Evolutionary conservation across 768 basidiomycete genomes (phyloP).

Genomic region (Leucocoprinus leucothites): DNA sequence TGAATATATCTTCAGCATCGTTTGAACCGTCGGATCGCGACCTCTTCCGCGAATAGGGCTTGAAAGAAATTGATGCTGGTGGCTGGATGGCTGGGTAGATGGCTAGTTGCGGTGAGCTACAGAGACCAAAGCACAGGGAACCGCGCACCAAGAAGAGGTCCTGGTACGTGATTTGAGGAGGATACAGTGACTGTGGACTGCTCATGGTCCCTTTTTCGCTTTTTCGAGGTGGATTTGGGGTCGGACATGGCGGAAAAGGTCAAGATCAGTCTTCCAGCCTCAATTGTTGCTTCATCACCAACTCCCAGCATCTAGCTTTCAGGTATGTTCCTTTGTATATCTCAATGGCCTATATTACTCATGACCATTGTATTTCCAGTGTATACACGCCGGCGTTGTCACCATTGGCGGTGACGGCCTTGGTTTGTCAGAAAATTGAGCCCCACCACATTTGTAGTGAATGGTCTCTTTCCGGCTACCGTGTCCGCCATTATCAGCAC

Average conservation of each 20-base stretch:
- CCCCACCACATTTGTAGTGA: neutral
- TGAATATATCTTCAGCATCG: conserved; percentile 35
- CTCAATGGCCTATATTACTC: neutral
- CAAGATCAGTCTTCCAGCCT: conserved; percentile 4
- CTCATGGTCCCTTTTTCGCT: conserved; percentile 34
- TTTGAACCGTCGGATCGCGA: conserved; percentile 26
- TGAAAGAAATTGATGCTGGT: conserved; percentile 56
- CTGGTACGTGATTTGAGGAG: conserved; percentile 25
- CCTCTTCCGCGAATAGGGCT: conserved; percentile 51
- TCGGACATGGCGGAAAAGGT: conserved; percentile 25
- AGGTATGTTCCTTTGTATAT: neutral
- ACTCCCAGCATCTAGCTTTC: neutral
- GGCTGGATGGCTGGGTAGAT: conserved; percentile 64
- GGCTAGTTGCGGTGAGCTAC: conserved; percentile 18
- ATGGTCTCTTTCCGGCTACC: neutral
- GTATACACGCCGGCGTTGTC: neutral
- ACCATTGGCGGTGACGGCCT: neutral
- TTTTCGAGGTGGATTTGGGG: conserved; percentile 36
- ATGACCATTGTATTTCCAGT: neutral
- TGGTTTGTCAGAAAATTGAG: conserved; percentile 3
- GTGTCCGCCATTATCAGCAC: neutral
- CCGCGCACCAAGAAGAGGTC: conserved; percentile 36
- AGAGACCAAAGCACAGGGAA: neutral
- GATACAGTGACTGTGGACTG: conserved; percentile 26
- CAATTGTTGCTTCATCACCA: conserved; percentile 2